Evolutionary conservation across 306 rosid species (phyloP), one percentile per base, ranked within the genome.

Genomic region (Hylodesmum podocarpum): DNA sequence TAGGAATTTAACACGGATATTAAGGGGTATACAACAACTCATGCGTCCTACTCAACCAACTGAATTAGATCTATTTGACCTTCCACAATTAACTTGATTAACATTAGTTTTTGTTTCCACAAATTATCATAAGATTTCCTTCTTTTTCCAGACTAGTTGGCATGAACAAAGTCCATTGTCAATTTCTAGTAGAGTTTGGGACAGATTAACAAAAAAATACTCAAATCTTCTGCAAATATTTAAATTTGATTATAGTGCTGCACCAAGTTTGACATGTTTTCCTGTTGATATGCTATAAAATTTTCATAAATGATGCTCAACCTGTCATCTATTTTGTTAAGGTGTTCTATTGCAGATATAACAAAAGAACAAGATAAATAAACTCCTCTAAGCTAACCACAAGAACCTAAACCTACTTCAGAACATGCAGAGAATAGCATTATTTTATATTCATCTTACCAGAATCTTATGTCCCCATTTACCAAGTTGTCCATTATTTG

Each of bases 211-310:
- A 50, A 47, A 55, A 2, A 59, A 25, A 7, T 8, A 46, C 11
- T 25, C 53, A 57, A 64, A 41, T 9, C 3, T 28, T 29, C 14
- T 33, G 2, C 24, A 25, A 1, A n/a, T 11, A 64, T 50, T 22
- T 4, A 11, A 49, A 12, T 39, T 51, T 64, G 54, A 39, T n/a
- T 27, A 78, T 25, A 27, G 67, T 33, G 33, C 19, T 66, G 39
- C 63, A 65, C 74, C 68, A n/a, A 66, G 76, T 80, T 80, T 22
- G 41, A 40, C 36, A 50, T 19, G 68, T 55, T 74, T 47, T 49
- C 24, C 50, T 10, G 69, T 15, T 65, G 25, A 29, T 22, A 73
- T 3, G 67, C 27, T 21, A 57, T 22, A 8, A 55, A 54, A 33
- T 34, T 57, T 34, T 36, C 51, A 25, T 36, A 15, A 57, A 40